phyloP scores from a whole-genome alignment of 768 basidiomycete genomes.

The Mycena sanguinolenta region DNA sequence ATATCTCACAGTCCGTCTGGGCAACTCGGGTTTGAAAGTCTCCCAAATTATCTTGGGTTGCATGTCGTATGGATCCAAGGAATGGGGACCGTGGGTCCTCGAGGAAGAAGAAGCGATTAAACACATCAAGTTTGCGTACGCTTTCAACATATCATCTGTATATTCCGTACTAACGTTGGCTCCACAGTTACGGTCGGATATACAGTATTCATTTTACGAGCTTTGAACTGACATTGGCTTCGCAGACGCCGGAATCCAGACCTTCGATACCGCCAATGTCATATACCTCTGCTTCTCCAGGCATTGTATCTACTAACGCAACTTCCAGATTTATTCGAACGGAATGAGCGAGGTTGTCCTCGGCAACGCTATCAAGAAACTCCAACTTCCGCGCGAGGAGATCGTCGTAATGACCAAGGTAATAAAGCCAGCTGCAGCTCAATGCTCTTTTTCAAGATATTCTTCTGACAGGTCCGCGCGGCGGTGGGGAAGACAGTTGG shows the following conservation, averaged over 20 bases:
- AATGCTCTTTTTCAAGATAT: neutral
- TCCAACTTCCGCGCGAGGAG: conserved; percentile 73
- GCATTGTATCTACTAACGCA: neutral
- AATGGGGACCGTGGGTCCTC: conserved; percentile 52
- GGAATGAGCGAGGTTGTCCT: conserved; percentile 75
- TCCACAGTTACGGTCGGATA: too few species aligned
- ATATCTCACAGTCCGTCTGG: conserved; percentile 8
- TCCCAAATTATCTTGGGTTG: conserved; percentile 42
- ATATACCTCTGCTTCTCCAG: neutral
- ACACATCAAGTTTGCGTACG: conserved; percentile 49
- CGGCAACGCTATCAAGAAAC: conserved; percentile 49
- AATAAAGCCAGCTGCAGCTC: too few species aligned
- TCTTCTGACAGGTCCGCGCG: neutral
- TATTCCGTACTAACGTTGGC: neutral
- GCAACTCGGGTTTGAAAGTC: conserved; percentile 23
- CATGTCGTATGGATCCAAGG: conserved; percentile 40
- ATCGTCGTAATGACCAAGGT: conserved; percentile 84
- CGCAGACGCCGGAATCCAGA: conserved; percentile 68
- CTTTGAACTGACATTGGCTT: neutral
- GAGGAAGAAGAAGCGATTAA: conserved; percentile 49
- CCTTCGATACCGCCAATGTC: conserved; percentile 71
- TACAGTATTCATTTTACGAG: neutral
- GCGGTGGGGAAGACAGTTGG: neutral
- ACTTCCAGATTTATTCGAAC: conserved; percentile 70
- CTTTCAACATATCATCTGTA: neutral